phyloP scores from a whole-genome alignment of 495 filamentous ascomycete species.

The Penicillium malachiteum region DNA sequence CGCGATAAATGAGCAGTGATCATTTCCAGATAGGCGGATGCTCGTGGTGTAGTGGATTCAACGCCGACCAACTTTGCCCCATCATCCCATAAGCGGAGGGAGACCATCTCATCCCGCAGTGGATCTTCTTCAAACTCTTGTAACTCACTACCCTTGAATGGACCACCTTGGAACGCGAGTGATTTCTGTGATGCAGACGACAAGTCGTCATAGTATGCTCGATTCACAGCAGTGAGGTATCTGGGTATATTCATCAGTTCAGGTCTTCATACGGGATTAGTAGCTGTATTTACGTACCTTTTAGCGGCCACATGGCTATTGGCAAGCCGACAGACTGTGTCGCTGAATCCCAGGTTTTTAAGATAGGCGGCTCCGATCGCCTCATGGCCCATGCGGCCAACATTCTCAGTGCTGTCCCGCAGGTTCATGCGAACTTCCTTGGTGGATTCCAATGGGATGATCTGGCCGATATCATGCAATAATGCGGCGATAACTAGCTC shows the following conservation, averaged over 20 bases:
- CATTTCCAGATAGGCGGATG: slow-evolving; percentile 30
- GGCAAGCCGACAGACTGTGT: slow-evolving; percentile 37
- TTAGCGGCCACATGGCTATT: slow-evolving; percentile 47
- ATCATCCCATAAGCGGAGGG: slow-evolving; percentile 45
- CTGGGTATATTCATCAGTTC: slow-evolving; percentile 7
- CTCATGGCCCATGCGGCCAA: slow-evolving; percentile 46
- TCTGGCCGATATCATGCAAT: slow-evolving; percentile 48
- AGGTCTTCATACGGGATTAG: background rate
- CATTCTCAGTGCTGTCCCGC: slow-evolving; percentile 24
- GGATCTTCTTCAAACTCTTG: slow-evolving; percentile 28
- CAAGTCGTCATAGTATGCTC: slow-evolving; percentile 35
- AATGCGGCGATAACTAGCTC: slow-evolving; percentile 43
- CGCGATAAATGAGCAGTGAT: slow-evolving; percentile 24
- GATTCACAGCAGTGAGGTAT: slow-evolving; percentile 40
- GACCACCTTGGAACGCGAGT: slow-evolving; percentile 45
- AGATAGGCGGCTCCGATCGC: slow-evolving; percentile 42
- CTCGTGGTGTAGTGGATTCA: slow-evolving; percentile 28
- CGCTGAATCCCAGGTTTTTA: slow-evolving; percentile 35
- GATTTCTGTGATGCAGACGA: slow-evolving; percentile 40
- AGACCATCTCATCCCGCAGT: slow-evolving; percentile 39
- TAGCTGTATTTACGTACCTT: slow-evolving; percentile 25
- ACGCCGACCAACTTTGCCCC: slow-evolving; percentile 36
- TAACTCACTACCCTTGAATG: slow-evolving; percentile 36
- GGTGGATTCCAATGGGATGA: slow-evolving; percentile 30
- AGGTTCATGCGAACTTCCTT: slow-evolving; percentile 33